Percentiles rank a stretch among this genome's conserved stretches.
These are phyloP conservation scores for Lactifluus subvellereus DNA, from an alignment of 768 basidiomycete species.

Conservation along the genomic window DNA sequence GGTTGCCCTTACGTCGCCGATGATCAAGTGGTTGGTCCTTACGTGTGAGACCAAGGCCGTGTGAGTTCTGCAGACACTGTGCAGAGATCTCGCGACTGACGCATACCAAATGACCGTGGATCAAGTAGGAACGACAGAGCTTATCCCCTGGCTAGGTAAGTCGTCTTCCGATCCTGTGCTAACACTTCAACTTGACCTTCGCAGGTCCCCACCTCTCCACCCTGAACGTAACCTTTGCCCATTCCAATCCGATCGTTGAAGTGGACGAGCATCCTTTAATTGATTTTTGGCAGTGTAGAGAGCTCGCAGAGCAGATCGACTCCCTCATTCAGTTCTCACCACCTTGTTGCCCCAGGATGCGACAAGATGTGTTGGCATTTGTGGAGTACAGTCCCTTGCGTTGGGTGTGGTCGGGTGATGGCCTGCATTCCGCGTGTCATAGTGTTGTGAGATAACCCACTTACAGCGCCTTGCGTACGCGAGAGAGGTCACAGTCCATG, in stretches of 20 bases:
- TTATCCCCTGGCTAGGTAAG: constrained; percentile 16
- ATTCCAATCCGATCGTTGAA: not conserved
- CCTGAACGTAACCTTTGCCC: constrained; percentile 4
- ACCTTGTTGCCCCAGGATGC: not conserved
- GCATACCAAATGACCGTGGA: not conserved
- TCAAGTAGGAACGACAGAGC: not conserved
- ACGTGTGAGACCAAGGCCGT: constrained; percentile 12
- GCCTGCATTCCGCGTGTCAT: too few relatives aligned
- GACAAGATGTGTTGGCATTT: not conserved
- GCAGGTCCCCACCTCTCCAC: constrained; percentile 7
- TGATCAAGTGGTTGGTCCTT: not conserved
- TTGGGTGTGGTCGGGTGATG: too few relatives aligned
- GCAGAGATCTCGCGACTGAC: not conserved
- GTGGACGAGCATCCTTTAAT: constrained; percentile 7
- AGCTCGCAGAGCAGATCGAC: constrained; percentile 7
- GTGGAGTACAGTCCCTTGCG: constrained; percentile 4
- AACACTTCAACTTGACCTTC: not conserved
- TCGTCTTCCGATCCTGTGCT: not conserved
- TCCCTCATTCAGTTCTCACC: constrained; percentile 7
- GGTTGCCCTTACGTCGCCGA: constrained; percentile 1
- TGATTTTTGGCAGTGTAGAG: not conserved
- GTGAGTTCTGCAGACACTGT: not conserved
- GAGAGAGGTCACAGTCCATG: too few relatives aligned
- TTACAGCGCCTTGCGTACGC: too few relatives aligned
- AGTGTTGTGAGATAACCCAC: too few relatives aligned